Percentiles rank a stretch among this genome's conserved stretches.
These are phyloP conservation scores for Annulohypoxylon stygium DNA, from an alignment of 495 filamentous ascomycete species.

Conservation along the genomic window DNA sequence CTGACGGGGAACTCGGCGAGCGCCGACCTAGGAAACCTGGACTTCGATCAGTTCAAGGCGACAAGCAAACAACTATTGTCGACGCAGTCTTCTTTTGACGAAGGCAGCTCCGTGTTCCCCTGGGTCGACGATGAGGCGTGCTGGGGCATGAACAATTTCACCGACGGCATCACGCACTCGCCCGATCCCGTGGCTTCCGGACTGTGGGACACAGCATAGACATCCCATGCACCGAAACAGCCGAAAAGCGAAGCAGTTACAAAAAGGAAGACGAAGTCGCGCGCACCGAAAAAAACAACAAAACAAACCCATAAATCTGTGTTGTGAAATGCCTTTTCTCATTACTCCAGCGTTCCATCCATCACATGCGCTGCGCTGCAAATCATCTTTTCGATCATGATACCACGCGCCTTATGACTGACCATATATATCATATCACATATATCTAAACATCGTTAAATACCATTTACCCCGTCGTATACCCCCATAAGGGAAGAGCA, in stretches of 20 bases:
- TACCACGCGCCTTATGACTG: constrained; percentile 48
- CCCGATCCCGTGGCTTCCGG: constrained; percentile 50
- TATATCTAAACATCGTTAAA: constrained; percentile 29
- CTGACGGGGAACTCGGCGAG: constrained; percentile 53
- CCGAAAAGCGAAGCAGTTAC: not conserved
- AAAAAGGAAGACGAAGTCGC: not conserved
- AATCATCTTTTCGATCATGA: constrained; percentile 34
- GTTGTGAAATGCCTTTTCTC: not conserved
- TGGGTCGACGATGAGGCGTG: constrained; percentile 46
- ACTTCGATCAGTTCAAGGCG: constrained; percentile 72
- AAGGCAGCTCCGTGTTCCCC: constrained; percentile 52
- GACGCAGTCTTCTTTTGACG: constrained; percentile 52
- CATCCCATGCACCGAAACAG: not conserved
- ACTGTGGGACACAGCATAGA: constrained; percentile 45
- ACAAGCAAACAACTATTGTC: constrained; percentile 57
- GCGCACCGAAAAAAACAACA: constrained; percentile 1
- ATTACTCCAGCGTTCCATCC: constrained; percentile 27
- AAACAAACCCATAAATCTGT: constrained; percentile 4
- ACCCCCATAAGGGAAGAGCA: constrained; percentile 30
- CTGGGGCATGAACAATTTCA: constrained; percentile 52
- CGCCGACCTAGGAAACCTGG: constrained; percentile 69
- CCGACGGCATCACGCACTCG: constrained; percentile 52
- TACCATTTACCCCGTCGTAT: constrained; percentile 31
- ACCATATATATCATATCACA: not conserved
- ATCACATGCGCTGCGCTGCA: constrained; percentile 34